phyloP scores from a whole-genome alignment of 495 filamentous ascomycete species.

The Parathielavia appendiculata region DNA sequence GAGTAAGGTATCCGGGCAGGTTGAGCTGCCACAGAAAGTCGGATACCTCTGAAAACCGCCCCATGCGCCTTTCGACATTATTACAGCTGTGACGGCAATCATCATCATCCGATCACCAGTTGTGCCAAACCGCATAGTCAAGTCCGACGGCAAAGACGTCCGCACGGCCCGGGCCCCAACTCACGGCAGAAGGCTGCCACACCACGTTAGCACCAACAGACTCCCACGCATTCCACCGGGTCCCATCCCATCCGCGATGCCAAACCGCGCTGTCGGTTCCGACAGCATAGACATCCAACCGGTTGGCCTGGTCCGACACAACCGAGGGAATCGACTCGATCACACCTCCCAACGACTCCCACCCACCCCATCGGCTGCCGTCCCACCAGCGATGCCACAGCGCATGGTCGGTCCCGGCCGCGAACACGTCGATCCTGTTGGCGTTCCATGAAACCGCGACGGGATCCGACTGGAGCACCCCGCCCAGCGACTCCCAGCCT shows the following conservation, averaged over 20 bases:
- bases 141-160: slow-evolving; percentile 33
- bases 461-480: slow-evolving; percentile 18
- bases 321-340: slow-evolving; percentile 23
- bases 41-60: too few relatives aligned
- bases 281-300: slow-evolving; percentile 32
- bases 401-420: slow-evolving; percentile 18
- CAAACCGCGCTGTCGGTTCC: slow-evolving; percentile 24
- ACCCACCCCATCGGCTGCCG: slow-evolving; percentile 15
- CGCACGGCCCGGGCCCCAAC: slow-evolving; percentile 30
- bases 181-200: slow-evolving; percentile 25
- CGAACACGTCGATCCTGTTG: slow-evolving; percentile 27
- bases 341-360: slow-evolving; percentile 22
- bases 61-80: too few relatives aligned
- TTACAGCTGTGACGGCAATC: too few relatives aligned
- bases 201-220: slow-evolving; percentile 24
- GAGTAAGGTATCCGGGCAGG: too few relatives aligned
- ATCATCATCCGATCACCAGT: slow-evolving; percentile 10
- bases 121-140: slow-evolving; percentile 29
- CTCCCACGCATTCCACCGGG: slow-evolving; percentile 24
- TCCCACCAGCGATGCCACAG: slow-evolving; percentile 27
- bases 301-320: slow-evolving; percentile 26
- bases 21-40: too few relatives aligned
- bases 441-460: slow-evolving; percentile 29
- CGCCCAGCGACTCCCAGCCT: slow-evolving; percentile 30
- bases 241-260: slow-evolving; percentile 23